Percentiles rank a stretch among this genome's conserved stretches.
Evolutionary conservation across 1,284 basidiomycete species (phyloP).

Genomic region (Wallemia hederae): DNA sequence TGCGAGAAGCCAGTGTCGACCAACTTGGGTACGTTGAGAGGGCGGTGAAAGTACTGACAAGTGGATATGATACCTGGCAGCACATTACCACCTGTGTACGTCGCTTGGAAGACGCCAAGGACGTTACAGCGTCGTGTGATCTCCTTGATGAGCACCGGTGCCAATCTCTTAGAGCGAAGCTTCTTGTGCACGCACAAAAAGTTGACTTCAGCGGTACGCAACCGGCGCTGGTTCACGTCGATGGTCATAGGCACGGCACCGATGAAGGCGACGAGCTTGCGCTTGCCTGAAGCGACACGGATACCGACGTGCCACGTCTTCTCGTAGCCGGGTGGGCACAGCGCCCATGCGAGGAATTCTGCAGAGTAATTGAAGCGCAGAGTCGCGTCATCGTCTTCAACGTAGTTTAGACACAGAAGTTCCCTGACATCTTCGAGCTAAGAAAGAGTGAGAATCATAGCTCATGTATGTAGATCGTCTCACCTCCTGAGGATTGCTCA

Average conservation of each 20-base stretch:
- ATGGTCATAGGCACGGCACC: slow-evolving; percentile 69
- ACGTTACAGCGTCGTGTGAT: slow-evolving; percentile 80
- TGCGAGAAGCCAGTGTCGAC: slow-evolving; percentile 73
- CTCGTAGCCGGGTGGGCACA: slow-evolving; percentile 73
- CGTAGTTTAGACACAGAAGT: slow-evolving; percentile 72
- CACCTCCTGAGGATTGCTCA: slow-evolving; percentile 44
- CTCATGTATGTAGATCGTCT: slow-evolving; percentile 8
- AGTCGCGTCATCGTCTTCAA: slow-evolving; percentile 82
- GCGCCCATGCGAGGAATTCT: slow-evolving; percentile 83
- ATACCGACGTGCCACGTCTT: slow-evolving; percentile 92
- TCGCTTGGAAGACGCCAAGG: slow-evolving; percentile 76
- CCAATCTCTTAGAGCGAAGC: slow-evolving; percentile 72
- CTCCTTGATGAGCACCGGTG: slow-evolving; percentile 93
- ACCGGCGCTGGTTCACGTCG: slow-evolving; percentile 21
- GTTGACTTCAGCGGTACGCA: slow-evolving; percentile 71
- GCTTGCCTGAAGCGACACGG: slow-evolving; percentile 50
- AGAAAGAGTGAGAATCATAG: background rate
- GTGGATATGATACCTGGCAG: slow-evolving; percentile 30
- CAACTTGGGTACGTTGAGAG: slow-evolving; percentile 71
- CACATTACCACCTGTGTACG: slow-evolving; percentile 78
- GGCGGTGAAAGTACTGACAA: slow-evolving; percentile 64
- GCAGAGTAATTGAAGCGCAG: slow-evolving; percentile 91
- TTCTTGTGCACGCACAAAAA: slow-evolving; percentile 97
- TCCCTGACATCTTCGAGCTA: slow-evolving; percentile 78
- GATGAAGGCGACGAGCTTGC: slow-evolving; percentile 88